Percentiles rank a stretch among this genome's conserved stretches.
phyloP scores from a whole-genome alignment of 768 basidiomycete genomes.

The Macrocybe gigantea region DNA sequence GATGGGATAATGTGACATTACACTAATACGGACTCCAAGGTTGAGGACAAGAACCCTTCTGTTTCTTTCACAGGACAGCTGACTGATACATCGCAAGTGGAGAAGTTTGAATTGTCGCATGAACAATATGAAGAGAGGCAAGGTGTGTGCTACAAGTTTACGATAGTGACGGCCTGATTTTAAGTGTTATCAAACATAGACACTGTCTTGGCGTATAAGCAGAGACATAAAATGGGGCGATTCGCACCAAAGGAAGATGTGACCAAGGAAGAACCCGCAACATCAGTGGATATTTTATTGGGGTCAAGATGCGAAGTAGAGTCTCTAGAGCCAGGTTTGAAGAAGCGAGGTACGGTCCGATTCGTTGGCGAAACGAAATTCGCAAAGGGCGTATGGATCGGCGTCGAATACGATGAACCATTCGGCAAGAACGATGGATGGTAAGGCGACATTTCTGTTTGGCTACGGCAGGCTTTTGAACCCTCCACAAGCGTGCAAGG shows the following conservation, averaged over 20 bases:
- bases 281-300: conserved; percentile 44
- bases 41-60: conserved; percentile 73
- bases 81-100: conserved; percentile 78
- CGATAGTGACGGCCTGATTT: neutral
- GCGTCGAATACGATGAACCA: conserved; percentile 93
- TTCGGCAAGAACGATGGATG: conserved; percentile 93
- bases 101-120: conserved; percentile 87
- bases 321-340: conserved; percentile 58
- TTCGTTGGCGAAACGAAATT: conserved; percentile 82
- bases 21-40: conserved; percentile 31
- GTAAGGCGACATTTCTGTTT: conserved; percentile 43
- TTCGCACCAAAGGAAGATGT: conserved; percentile 57
- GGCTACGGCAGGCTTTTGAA: neutral
- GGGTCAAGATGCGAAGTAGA: conserved; percentile 85
- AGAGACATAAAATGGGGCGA: conserved; percentile 80
- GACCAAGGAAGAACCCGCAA: conserved; percentile 14
- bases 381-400: conserved; percentile 76
- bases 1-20: neutral
- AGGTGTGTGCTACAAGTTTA: conserved; percentile 42
- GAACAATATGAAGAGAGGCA: conserved; percentile 76
- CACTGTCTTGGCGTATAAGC: conserved; percentile 86
- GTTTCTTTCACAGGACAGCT: conserved; percentile 76
- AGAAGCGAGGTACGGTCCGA: conserved; percentile 79
- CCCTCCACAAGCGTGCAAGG: conserved; percentile 62
- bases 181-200: conserved; percentile 39